These are phyloP conservation scores for Coemansia sp. DNA, from an alignment of 192 early-diverging fungal genomes.

Conservation along the genomic window DNA sequence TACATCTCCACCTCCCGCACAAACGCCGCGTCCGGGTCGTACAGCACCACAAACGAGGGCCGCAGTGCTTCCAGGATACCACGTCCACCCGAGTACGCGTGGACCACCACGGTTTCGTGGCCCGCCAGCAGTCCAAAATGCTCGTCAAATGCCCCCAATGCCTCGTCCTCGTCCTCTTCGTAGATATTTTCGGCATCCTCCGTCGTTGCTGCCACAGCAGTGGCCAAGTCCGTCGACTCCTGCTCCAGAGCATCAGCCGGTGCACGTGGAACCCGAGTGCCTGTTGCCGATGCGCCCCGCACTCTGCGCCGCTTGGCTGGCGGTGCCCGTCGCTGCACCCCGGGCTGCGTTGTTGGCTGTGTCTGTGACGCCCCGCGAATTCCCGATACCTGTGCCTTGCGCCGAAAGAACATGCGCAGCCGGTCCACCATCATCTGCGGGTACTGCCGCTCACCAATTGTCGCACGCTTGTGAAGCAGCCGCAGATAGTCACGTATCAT, in stretches of 20 bases:
- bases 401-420: conserved; percentile 67
- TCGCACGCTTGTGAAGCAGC: neutral
- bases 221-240: conserved; percentile 30
- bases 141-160: conserved; percentile 4
- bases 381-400: conserved; percentile 61
- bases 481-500: conserved; percentile 20
- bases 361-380: neutral
- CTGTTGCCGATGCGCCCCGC: conserved; percentile 48
- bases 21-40: conserved; percentile 84
- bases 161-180: conserved; percentile 45
- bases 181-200: conserved; percentile 9
- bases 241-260: conserved; percentile 27
- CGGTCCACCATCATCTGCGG: conserved; percentile 49
- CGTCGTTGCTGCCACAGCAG: conserved; percentile 7
- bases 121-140: conserved; percentile 25
- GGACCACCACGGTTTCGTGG: conserved; percentile 49
- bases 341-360: too few relatives aligned
- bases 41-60: conserved; percentile 85
- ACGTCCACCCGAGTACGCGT: conserved; percentile 58
- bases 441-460: conserved; percentile 6
- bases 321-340: conserved; percentile 35
- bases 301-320: conserved; percentile 53
- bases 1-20: conserved; percentile 80
- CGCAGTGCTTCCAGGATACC: conserved; percentile 66
- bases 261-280: conserved; percentile 22